A percentile compares a stretch with the other conserved stretches of the same genome.
These are phyloP conservation scores for Alternaria atra DNA, from an alignment of 2,329 filamentous ascomycete genomes.

Conservation along the genomic window DNA sequence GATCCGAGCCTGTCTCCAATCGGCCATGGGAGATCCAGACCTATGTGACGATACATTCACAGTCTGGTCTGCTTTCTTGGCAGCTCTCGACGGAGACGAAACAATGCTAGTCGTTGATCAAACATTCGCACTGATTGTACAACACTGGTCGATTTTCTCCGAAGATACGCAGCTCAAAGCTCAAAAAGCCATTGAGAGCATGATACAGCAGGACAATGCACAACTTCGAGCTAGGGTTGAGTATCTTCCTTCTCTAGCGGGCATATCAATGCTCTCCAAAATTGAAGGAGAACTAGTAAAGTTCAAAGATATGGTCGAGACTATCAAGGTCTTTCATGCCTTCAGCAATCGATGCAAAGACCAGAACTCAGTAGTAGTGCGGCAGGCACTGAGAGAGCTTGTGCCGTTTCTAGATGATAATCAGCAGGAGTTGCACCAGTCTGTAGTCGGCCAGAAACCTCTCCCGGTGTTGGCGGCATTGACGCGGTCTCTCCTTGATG, in stretches of 20 bases:
- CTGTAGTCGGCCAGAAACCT: slow-evolving; percentile 83
- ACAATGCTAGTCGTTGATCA: slow-evolving; percentile 83
- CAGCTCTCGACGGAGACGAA: slow-evolving; percentile 75
- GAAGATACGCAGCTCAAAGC: slow-evolving; percentile 67
- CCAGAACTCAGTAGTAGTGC: slow-evolving; percentile 86
- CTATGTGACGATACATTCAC: slow-evolving; percentile 82
- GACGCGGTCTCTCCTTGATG: slow-evolving; percentile 82
- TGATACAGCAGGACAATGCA: slow-evolving; percentile 70
- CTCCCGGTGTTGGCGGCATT: slow-evolving; percentile 76
- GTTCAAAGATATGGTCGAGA: slow-evolving; percentile 71
- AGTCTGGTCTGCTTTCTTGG: slow-evolving; percentile 84
- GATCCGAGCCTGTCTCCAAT: slow-evolving; percentile 92
- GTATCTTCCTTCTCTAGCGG: slow-evolving; percentile 79
- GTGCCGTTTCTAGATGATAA: slow-evolving; percentile 74
- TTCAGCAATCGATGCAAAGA: slow-evolving; percentile 79
- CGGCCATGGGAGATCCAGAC: slow-evolving; percentile 76
- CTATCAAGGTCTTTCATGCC: slow-evolving; percentile 71
- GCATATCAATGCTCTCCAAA: slow-evolving; percentile 73
- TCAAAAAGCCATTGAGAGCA: slow-evolving; percentile 68
- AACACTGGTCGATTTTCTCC: slow-evolving; percentile 78
- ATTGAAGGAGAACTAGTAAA: slow-evolving; percentile 72
- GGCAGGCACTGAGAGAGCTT: slow-evolving; percentile 82
- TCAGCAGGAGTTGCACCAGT: slow-evolving; percentile 80
- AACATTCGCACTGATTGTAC: slow-evolving; percentile 85
- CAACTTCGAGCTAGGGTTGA: slow-evolving; percentile 73